Evolutionary conservation across 768 basidiomycete species (phyloP).

Genomic region (Crepidotus variabilis): DNA sequence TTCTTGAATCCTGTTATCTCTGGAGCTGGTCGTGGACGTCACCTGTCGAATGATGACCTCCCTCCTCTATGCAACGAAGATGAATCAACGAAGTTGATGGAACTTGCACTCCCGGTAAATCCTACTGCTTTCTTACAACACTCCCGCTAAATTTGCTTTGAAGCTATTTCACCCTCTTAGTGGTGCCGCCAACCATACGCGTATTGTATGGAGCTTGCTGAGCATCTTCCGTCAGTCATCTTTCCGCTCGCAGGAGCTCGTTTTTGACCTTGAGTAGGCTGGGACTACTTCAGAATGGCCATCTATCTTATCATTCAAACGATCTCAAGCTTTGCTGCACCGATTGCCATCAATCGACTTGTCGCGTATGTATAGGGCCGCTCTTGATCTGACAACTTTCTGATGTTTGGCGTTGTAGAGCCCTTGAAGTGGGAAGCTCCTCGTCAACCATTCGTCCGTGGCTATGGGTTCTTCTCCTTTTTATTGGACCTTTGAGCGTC

Average conservation of each 20-base stretch:
- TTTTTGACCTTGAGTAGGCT: neutral
- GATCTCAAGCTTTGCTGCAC: neutral
- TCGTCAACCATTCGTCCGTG: neutral
- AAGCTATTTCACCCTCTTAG: neutral
- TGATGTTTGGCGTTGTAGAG: neutral
- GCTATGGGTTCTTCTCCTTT: neutral
- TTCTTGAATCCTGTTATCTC: neutral
- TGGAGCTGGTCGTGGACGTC: neutral
- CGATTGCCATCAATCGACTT: neutral
- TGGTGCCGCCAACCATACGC: neutral
- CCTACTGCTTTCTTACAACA: neutral
- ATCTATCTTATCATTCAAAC: neutral
- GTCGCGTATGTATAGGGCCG: neutral
- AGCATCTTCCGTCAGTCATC: neutral
- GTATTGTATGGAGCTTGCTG: neutral
- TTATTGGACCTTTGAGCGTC: neutral
- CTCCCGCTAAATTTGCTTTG: neutral
- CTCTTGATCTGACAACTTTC: neutral
- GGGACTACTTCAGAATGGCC: neutral
- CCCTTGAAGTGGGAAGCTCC: neutral
- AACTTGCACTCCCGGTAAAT: neutral
- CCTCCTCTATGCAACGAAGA: neutral
- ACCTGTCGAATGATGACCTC: neutral
- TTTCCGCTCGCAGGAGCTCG: neutral
- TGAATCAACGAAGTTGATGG: neutral